Conservation (phyloP, 139 green algal genomes). For the Auxenochlorella protothecoides region DNA sequence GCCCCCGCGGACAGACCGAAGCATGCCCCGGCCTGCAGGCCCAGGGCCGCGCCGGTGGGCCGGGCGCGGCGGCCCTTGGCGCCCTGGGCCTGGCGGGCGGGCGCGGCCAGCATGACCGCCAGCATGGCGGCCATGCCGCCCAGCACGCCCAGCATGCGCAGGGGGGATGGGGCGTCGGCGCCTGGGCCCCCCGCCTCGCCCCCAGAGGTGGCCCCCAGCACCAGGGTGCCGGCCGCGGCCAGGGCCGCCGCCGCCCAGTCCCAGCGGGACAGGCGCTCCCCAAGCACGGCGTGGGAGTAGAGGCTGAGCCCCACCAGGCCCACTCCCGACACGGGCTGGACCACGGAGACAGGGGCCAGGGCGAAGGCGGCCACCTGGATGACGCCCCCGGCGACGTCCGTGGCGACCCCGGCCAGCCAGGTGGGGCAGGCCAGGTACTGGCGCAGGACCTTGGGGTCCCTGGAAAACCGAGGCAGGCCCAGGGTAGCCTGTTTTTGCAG, state of each 20-base stretch:
- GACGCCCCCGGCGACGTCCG: conserved; percentile 64
- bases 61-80: not conserved
- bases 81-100: conserved; percentile 6
- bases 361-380: conserved; percentile 78
- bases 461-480: conserved; percentile 45
- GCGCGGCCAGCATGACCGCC: conserved; percentile 5
- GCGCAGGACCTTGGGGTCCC: conserved; percentile 44
- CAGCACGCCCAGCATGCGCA: conserved; percentile 28
- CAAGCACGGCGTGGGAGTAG: conserved; percentile 79
- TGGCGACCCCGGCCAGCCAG: conserved; percentile 58
- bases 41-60: conserved; percentile 16
- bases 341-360: conserved; percentile 68
- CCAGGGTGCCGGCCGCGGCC: conserved; percentile 41
- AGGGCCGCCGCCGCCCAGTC: conserved; percentile 58
- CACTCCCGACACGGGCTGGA: conserved; percentile 75
- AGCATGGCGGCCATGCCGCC: not conserved
- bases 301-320: conserved; percentile 71
- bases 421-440: conserved; percentile 43
- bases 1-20: conserved; percentile 68
- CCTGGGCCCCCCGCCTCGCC: not conserved
- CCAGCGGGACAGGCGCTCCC: conserved; percentile 39
- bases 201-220: conserved; percentile 35
- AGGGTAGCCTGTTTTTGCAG: conserved; percentile 76
- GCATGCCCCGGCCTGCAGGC: conserved; percentile 63
- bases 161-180: not conserved